A percentile compares a stretch with the other conserved stretches of the same genome.
These are phyloP conservation scores for Rubia peregrina DNA, from an alignment of 305 asterid genomes.

Conservation along the genomic window DNA sequence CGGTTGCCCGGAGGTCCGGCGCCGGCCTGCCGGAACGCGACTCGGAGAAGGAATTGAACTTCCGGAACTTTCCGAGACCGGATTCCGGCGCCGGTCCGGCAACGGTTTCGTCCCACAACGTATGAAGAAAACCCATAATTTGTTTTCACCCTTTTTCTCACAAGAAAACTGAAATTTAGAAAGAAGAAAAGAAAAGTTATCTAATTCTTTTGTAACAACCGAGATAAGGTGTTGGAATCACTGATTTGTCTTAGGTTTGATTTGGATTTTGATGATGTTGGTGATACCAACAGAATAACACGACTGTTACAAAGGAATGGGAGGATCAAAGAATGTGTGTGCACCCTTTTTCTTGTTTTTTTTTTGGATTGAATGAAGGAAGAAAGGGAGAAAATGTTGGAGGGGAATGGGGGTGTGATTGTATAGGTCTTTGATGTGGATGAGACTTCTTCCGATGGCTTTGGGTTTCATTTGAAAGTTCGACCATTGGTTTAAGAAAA, in stretches of 20 bases:
- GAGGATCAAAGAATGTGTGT: not conserved
- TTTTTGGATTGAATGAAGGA: not conserved
- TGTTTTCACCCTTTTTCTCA: not conserved
- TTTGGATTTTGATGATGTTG: not conserved
- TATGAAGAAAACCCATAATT: slow-evolving; percentile 60
- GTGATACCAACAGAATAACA: slow-evolving; percentile 26
- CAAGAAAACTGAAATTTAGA: not conserved
- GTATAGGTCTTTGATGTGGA: slow-evolving; percentile 10
- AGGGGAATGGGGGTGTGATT: slow-evolving; percentile 13
- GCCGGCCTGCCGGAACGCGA: slow-evolving; percentile 5
- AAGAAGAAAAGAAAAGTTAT: not conserved
- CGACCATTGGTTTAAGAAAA: slow-evolving; percentile 18
- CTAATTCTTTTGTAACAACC: slow-evolving; percentile 52
- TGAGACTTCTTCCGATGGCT: slow-evolving; percentile 22
- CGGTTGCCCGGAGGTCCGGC: not conserved
- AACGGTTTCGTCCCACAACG: slow-evolving; percentile 70
- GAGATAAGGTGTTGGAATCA: slow-evolving; percentile 33
- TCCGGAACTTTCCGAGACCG: slow-evolving; percentile 63
- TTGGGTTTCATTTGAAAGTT: slow-evolving; percentile 13
- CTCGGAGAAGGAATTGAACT: slow-evolving; percentile 42
- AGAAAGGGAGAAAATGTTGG: slow-evolving; percentile 4
- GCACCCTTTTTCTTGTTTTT: not conserved
- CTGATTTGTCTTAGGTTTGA: slow-evolving; percentile 8
- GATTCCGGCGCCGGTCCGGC: slow-evolving; percentile 73
- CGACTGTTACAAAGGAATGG: slow-evolving; percentile 52